Base-by-base conservation (phyloP, 2,329 filamentous ascomycete species). In the Fusarium falciforme region DNA sequence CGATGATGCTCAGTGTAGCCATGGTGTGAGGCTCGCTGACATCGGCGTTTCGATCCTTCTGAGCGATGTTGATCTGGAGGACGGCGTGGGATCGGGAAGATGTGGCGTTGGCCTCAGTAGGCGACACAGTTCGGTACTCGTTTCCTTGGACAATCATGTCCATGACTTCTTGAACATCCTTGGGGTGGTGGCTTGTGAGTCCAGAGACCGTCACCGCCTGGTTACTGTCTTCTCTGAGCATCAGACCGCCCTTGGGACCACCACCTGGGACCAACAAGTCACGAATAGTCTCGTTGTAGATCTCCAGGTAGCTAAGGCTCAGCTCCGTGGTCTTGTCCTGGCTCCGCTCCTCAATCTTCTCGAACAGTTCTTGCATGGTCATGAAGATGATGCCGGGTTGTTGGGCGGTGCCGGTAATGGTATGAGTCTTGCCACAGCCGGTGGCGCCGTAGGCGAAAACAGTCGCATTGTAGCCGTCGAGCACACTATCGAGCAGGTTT, bases 391-490 rank as follows among this genome's bases (percentile, higher is more conserved):
- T 98, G 66, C 96, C 96, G 0, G 96, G 96, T 79, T 97, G 93
- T 81, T 97, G 93, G 2, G 94, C 85, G 0, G 96, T 98, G 75
- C 96, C 96, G 4, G 93, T 94, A 79, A 99, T 99, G 11, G 96
- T 99, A 83, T 99, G 96, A 27, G 96, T 99, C 86, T 99, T 99
- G 83, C 96, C 96, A 83, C 96, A 99, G 42, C 96, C 96, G 1
- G 96, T 99, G 42, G 96, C 96, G 76, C 96, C 96, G 83, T 99
- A 99, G 59, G 96, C 96, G 82, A 99, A 99, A 6, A 99, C 96
- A 0, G 96, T 99, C 57, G 96, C 96, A 86, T 99, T 99, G 87
- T 98, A 99, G 75, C 96, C 96, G 76, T 99, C 95, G 67, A 99
- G 88, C 17, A 99, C 95, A 80, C 93, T 98, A 82, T 98, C 96